Base-by-base conservation (phyloP, 345 rosid genomes). In the Aquilaria sinensis region DNA sequence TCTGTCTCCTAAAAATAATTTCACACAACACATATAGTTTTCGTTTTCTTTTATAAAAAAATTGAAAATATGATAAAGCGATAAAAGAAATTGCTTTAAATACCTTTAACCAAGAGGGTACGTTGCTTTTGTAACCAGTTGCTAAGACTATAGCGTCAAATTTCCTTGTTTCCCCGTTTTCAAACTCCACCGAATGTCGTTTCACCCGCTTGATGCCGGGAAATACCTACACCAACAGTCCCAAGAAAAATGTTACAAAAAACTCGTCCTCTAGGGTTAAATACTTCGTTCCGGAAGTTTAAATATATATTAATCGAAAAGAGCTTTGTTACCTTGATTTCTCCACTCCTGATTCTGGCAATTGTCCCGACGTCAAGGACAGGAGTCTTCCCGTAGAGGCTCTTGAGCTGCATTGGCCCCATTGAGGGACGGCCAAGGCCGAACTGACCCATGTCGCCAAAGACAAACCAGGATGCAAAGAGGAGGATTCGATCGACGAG, bases 81-180 rank as follows among this genome's bases (percentile, higher is more conserved):
- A 31, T 15, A 34, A 32, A 4, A 13, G 47, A 50, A 56, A 1
- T 37, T 8, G 43, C 43, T 58, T 60, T 54, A 63, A 66, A 59
- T 68, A 94, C 99, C 97, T 94, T 88, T 69, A 94, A 75, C 99
- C 99, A 94, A 71, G 72, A 66, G 62, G 95, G 95, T 60, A 90
- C 96, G 31, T 88, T 90, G 83, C 94, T 93, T 81, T 82, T 90
- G 76, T 93, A 93, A 54, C 98, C 98, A 2, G 98, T 90, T 72
- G 98, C 98, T 49, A 90, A 75, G 56, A 93, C 73, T 49, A 93
- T 86, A 56, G 94, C 92, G 65, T 90, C 97, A 72, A 84, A 90
- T 50, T 73, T 72, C 77, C 81, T 90, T 0, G 50, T 65, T 65
- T 64, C 73, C 4, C 97, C 92, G 57, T 90, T 68, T 9, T 75